phyloP scores from a whole-genome alignment of 176 grass and related monocot genomes.

The Paspalum vaginatum region DNA sequence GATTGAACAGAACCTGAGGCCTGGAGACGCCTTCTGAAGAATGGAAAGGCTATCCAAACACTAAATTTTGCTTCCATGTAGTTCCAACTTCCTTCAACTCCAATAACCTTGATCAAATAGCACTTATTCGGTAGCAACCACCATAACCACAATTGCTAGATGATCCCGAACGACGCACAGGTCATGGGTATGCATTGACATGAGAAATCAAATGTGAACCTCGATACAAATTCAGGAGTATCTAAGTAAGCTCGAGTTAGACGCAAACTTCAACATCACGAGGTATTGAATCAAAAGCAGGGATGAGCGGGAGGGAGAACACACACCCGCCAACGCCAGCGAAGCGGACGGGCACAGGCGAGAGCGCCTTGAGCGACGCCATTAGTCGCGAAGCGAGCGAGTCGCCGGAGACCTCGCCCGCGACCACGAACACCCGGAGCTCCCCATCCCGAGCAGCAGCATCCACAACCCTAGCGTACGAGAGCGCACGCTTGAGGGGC shows the following conservation, averaged over 20 bases:
- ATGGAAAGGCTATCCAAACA: conserved; percentile 1
- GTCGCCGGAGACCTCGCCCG: conserved; percentile 95
- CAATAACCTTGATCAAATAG: conserved; percentile 9
- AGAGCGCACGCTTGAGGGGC: conserved; percentile 27
- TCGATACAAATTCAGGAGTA: not conserved
- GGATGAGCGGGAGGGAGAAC: not conserved
- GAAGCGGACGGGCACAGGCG: conserved; percentile 76
- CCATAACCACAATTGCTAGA: not conserved
- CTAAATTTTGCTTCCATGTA: not conserved
- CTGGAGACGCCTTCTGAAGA: not conserved
- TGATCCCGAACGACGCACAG: not conserved
- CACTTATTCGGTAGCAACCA: conserved; percentile 1
- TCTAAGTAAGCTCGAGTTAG: not conserved
- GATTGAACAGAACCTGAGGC: not conserved
- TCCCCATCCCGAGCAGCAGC: conserved; percentile 73
- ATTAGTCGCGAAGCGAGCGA: conserved; percentile 85
- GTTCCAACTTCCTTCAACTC: not conserved
- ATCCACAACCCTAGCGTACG: conserved; percentile 51
- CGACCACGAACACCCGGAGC: conserved; percentile 87
- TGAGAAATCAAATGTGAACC: not conserved
- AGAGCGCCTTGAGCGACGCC: conserved; percentile 68
- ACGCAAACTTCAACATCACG: not conserved
- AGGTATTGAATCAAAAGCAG: conserved; percentile 21
- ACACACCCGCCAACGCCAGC: conserved; percentile 82
- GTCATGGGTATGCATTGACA: not conserved